Evolutionary conservation across 192 early-diverging fungal genomes (phyloP), one percentile per base, ranked within the genome.

Genomic region (Geranomyces variabilis): DNA sequence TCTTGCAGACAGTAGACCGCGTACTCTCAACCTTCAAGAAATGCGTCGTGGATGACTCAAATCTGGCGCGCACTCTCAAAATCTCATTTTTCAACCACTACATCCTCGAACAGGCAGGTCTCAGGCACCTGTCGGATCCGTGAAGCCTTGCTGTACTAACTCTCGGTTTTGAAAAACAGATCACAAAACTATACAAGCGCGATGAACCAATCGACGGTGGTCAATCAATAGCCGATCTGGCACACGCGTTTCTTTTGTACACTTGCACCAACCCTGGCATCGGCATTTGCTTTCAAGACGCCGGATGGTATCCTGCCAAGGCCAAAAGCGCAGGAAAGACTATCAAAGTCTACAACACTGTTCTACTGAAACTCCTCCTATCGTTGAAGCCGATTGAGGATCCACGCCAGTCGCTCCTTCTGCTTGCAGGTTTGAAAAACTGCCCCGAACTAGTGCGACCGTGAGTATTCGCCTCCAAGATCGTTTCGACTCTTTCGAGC

Each of bases 391-490:
- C 90, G 19, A 80, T 84, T 3, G 89, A 92, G 55, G 82, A 91
- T 69, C 62, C 79, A 15, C 70, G 81, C 1, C 93, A 95, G 73
- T 87, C 88, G 66, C 81, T 82, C 60, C 67, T 93, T 13, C 68
- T 93, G 6, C 77, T 95, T 8, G 79, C 78, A 14, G 85, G 91
- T 30, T 66, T 95, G 31, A 59, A 70, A 31, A 83, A 80, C 44
- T 93, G 90, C 70, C 92, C 93, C 1, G 92, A 93, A 58, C 74
- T 93, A 14, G 84, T 92, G 21, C 85, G 86, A 68, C 62, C 76
- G 91, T 94, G 83, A 86, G 79, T 75, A 10, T 57, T 58, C 28
- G 14, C 34, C 15, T 12, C n/a, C n/a, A n/a, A n/a, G n/a, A n/a
- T n/a, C n/a, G n/a, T n/a, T n/a, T n/a, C n/a, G n/a, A n/a, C 66